Conservation (phyloP, 331 rosid species). For the Malus hybrid region DNA sequence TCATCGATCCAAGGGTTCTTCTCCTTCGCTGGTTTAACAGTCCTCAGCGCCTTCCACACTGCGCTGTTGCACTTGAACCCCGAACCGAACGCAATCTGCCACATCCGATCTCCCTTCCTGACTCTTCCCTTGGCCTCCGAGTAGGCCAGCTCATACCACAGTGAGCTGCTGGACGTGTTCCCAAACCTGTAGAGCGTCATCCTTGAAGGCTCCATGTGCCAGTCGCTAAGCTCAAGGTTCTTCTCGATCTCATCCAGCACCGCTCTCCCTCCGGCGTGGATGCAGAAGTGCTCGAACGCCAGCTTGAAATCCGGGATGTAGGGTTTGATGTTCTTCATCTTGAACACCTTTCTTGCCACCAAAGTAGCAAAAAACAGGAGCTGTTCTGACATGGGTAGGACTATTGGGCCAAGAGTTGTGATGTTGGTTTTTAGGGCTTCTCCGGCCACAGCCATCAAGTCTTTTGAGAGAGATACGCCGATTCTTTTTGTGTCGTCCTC, state of each 20-base stretch:
- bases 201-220: slow-evolving; percentile 95
- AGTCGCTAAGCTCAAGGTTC: slow-evolving; percentile 63
- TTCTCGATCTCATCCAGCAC: slow-evolving; percentile 83
- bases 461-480: slow-evolving; percentile 76
- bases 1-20: slow-evolving; percentile 85
- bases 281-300: slow-evolving; percentile 83
- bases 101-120: slow-evolving; percentile 59
- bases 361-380: slow-evolving; percentile 62
- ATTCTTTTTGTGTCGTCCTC: slow-evolving; percentile 62
- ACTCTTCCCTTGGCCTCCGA: slow-evolving; percentile 80
- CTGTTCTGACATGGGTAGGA: slow-evolving; percentile 97
- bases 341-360: slow-evolving; percentile 57
- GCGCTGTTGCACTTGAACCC: slow-evolving; percentile 93
- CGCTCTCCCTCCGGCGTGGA: slow-evolving; percentile 84
- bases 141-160: slow-evolving; percentile 92
- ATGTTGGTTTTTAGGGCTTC: slow-evolving; percentile 86
- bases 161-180: slow-evolving; percentile 79
- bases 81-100: slow-evolving; percentile 96
- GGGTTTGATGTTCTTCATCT: slow-evolving; percentile 71
- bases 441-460: slow-evolving; percentile 88
- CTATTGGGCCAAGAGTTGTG: slow-evolving; percentile 80
- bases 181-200: slow-evolving; percentile 84
- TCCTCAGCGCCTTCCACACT: slow-evolving; percentile 72
- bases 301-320: slow-evolving; percentile 86
- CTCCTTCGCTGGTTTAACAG: slow-evolving; percentile 57